phyloP scores from a whole-genome alignment of 306 rosid species.

The Acmispon strigosus region DNA sequence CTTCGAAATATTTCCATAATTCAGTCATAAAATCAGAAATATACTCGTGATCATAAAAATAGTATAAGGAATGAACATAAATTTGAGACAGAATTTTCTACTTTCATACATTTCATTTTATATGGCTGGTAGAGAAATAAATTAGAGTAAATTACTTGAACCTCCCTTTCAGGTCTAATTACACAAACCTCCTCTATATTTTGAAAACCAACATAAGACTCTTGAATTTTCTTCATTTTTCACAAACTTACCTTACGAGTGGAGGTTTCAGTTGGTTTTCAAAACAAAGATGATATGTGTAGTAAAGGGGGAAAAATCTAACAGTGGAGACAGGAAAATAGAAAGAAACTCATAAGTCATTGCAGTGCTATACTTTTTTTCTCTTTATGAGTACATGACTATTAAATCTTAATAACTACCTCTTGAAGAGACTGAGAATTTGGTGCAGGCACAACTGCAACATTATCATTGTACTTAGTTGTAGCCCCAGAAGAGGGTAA shows the following conservation, averaged over 20 bases:
- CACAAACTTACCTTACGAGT: no score
- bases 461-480: slow-evolving; percentile 70
- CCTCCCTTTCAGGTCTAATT: no score
- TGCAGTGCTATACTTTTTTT: not conserved
- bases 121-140: not conserved
- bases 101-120: not conserved
- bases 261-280: not conserved
- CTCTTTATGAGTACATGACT: not conserved
- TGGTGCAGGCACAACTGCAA: slow-evolving; percentile 57
- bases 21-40: no score
- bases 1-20: no score
- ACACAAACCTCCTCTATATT: no score
- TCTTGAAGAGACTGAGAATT: slow-evolving; percentile 82
- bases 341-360: not conserved
- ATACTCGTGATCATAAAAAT: no score
- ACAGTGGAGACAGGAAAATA: not conserved
- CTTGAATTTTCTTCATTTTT: not conserved
- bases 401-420: slow-evolving; percentile 29
- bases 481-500: slow-evolving; percentile 65
- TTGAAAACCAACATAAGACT: not conserved
- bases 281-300: not conserved
- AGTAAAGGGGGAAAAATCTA: not conserved
- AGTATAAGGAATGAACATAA: no score
- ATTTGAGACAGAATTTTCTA: no score
- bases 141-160: not conserved